phyloP scores from a whole-genome alignment of 1,284 basidiomycete genomes.

The Leccinum subrobustum region DNA sequence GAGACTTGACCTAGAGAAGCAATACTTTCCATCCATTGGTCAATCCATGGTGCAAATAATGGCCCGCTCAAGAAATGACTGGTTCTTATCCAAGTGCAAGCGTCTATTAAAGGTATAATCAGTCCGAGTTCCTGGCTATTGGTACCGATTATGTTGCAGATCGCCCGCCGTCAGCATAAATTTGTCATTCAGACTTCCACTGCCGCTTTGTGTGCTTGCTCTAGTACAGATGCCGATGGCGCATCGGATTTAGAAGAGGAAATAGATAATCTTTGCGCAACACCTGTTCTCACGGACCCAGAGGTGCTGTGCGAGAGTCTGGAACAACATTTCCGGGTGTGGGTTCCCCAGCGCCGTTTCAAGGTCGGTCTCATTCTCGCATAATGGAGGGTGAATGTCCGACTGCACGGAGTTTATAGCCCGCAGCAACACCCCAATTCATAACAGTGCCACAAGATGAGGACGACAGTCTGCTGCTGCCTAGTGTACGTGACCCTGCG shows the following conservation, averaged over 20 bases:
- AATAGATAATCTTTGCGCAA: constrained; percentile 10
- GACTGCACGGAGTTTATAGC: constrained; percentile 14
- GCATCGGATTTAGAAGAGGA: constrained; percentile 11
- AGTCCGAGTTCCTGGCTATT: constrained; percentile 11
- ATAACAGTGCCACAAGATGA: constrained; percentile 17
- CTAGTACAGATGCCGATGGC: constrained; percentile 5
- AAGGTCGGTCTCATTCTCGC: constrained; percentile 42
- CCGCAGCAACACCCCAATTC: constrained; percentile 8
- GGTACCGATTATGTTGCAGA: constrained; percentile 23
- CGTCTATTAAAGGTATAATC: constrained; percentile 49
- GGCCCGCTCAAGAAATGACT: constrained; percentile 46
- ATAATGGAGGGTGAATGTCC: background rate
- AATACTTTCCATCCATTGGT: constrained; percentile 49
- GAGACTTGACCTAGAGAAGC: constrained; percentile 56
- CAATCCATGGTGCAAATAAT: constrained; percentile 52
- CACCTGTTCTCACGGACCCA: constrained; percentile 33
- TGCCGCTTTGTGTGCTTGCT: constrained; percentile 20
- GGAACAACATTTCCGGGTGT: constrained; percentile 46
- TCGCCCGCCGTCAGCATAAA: constrained; percentile 24
- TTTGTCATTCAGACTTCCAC: constrained; percentile 20
- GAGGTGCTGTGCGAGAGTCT: constrained; percentile 45
- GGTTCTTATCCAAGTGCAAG: constrained; percentile 45
- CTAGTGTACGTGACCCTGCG: constrained; percentile 4
- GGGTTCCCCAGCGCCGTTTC: constrained; percentile 46
- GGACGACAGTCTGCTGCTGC: constrained; percentile 23